phyloP scores from a whole-genome alignment of 2,329 filamentous ascomycete species.

The Trichothecium sympodiale region DNA sequence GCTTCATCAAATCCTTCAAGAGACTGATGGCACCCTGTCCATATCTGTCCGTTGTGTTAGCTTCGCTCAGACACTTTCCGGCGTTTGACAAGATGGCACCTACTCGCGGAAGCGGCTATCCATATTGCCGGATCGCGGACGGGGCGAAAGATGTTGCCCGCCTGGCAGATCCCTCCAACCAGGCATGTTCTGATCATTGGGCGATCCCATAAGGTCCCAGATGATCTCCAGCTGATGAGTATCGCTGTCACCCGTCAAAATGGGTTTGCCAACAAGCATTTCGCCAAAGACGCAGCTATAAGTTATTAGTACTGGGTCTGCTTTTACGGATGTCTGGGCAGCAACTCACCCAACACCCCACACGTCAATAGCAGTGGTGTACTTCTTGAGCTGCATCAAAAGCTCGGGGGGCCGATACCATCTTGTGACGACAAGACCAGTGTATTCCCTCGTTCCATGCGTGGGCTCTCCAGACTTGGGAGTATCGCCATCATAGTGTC shows the following conservation, averaged over 20 bases:
- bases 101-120: constrained; percentile 65
- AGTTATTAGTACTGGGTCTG: not conserved
- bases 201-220: constrained; percentile 83
- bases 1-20: constrained; percentile 68
- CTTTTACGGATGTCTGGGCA: not conserved
- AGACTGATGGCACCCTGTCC: constrained; percentile 66
- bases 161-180: constrained; percentile 78
- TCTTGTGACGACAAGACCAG: constrained; percentile 87
- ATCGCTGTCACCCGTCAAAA: constrained; percentile 82
- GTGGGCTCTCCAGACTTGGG: constrained; percentile 69
- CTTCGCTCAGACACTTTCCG: no score
- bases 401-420: constrained; percentile 97
- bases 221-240: constrained; percentile 85
- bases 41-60: no score
- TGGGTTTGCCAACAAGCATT: constrained; percentile 91
- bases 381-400: constrained; percentile 73
- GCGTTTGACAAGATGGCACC: no score
- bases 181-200: constrained; percentile 85
- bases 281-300: constrained; percentile 90
- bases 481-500: constrained; percentile 79
- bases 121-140: constrained; percentile 53
- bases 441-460: constrained; percentile 84
- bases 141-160: constrained; percentile 61
- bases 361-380: constrained; percentile 96
- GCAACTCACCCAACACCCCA: constrained; percentile 83